Evolutionary conservation across 305 asterid genomes (phyloP).

Genomic region (Solanum hybrid): DNA sequence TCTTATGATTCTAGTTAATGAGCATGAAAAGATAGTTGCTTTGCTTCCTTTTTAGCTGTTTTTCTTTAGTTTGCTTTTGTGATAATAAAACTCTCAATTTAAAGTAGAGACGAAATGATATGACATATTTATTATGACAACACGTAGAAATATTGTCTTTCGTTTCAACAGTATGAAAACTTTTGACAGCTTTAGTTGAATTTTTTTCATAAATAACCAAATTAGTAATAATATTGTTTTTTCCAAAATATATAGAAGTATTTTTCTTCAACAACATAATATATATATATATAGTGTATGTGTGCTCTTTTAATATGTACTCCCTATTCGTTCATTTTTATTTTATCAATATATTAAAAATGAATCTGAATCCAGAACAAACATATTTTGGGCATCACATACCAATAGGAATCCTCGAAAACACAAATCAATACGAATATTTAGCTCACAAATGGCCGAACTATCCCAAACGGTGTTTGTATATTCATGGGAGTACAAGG

Average conservation of each 20-base stretch:
- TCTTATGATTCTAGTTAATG: not conserved
- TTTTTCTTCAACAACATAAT: not conserved
- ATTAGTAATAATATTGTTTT: not conserved
- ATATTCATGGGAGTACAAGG: not conserved
- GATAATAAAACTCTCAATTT: not conserved
- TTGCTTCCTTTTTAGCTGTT: not conserved
- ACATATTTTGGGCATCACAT: not conserved
- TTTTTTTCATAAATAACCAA: not conserved
- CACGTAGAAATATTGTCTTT: not conserved
- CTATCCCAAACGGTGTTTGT: not conserved
- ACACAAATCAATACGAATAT: too few relatives aligned
- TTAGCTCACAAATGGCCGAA: not conserved
- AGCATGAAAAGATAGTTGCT: conserved; percentile 9
- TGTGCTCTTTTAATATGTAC: not conserved
- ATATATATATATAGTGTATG: not conserved
- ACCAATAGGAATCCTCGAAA: not conserved
- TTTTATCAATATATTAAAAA: too few relatives aligned
- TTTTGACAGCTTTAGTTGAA: not conserved
- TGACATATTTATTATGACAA: not conserved
- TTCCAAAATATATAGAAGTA: not conserved
- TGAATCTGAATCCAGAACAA: not conserved
- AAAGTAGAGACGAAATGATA: not conserved
- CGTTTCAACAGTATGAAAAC: not conserved
- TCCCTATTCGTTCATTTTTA: too few relatives aligned
- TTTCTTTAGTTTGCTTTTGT: not conserved